Evolutionary conservation across 2,329 filamentous ascomycete species (phyloP), one percentile per base, ranked within the genome.

Genomic region (Neopestalotiopsis sp.): DNA sequence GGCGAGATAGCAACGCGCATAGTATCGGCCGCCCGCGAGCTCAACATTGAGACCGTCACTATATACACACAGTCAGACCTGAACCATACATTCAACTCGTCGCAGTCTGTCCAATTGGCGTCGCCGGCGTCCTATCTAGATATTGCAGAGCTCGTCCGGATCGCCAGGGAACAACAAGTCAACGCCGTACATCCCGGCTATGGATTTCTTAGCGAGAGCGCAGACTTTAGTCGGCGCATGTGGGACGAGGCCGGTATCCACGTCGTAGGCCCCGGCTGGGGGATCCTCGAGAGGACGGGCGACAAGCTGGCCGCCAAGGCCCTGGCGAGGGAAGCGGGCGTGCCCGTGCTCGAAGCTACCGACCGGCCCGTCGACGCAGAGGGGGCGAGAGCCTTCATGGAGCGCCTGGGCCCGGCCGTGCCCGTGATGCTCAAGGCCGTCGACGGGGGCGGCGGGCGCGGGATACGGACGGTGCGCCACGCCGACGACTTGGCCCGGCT

Each of bases 1-100:
- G 90, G 89, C 67, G 90, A 91, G 76, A 91, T 92, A 65, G 89
- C 89, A 67, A 84, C 88, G 2, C 84, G 89, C 13, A 89, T 91
- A 62, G 80, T 91, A 42, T 84, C 85, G 38, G 84, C 89, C 67
- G 87, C 86, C n/a, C 82, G 88, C 56, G 89, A 91, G 77, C 80
- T 90, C 3, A 80, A 79, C 13, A 80, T 90, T 9, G 84, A 88
- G 67, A 89, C 87, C 1, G 86, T 84, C 71, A 84, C 86, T 24
- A 75, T 90, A 3, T 89, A 88, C 75, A 87, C 86, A 6, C 74
- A 82, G 3, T 83, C 85, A 63, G 89, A 91, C 75, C 79, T 81
- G 38, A 84, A 84, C 1, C 89, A 91, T 71, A 85, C 85, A 20
- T 79, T 82, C 49, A 77, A 85, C 64, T 85, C 89, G 24, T 76